Evolutionary conservation across 129 eudicot species (phyloP).

Genomic region (Chrysanthemum makinoi): DNA sequence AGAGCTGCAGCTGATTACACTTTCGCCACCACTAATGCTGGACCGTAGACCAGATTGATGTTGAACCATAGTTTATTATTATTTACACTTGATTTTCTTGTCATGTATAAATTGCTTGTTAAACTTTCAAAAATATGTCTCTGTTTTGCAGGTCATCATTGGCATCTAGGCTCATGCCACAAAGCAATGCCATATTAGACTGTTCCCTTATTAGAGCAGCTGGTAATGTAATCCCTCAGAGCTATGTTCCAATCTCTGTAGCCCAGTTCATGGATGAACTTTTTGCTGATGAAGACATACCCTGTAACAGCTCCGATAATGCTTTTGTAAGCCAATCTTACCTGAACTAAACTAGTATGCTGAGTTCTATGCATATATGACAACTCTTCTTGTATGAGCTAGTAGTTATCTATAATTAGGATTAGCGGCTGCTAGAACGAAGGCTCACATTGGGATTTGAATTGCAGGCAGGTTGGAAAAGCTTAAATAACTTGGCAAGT

Average conservation of each 20-base stretch:
- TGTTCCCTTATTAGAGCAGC: constrained; percentile 78
- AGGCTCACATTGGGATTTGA: constrained; percentile 38
- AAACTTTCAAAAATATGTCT: constrained; percentile 8
- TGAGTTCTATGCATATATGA: constrained; percentile 8
- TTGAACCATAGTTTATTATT: constrained; percentile 8
- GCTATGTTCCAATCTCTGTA: constrained; percentile 89
- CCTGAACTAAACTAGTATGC: neutral
- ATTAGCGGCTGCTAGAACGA: constrained; percentile 7
- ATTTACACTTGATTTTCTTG: constrained; percentile 1
- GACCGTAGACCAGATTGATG: constrained; percentile 52
- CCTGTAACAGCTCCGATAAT: constrained; percentile 55
- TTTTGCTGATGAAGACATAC: constrained; percentile 74
- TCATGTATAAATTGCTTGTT: neutral
- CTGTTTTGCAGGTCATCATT: constrained; percentile 61
- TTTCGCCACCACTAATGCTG: constrained; percentile 43
- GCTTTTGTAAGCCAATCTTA: constrained; percentile 53
- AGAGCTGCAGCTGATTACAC: constrained; percentile 55
- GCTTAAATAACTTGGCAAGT: no score
- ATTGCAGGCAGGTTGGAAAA: constrained; percentile 68
- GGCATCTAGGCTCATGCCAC: constrained; percentile 96
- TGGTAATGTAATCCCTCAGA: constrained; percentile 95
- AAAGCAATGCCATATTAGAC: constrained; percentile 84
- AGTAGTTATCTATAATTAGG: neutral
- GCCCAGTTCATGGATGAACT: constrained; percentile 99
- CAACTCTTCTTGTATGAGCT: constrained; percentile 14